These are phyloP conservation scores for Cystobasidium ongulense DNA, from an alignment of 768 basidiomycete genomes.

Conservation along the genomic window DNA sequence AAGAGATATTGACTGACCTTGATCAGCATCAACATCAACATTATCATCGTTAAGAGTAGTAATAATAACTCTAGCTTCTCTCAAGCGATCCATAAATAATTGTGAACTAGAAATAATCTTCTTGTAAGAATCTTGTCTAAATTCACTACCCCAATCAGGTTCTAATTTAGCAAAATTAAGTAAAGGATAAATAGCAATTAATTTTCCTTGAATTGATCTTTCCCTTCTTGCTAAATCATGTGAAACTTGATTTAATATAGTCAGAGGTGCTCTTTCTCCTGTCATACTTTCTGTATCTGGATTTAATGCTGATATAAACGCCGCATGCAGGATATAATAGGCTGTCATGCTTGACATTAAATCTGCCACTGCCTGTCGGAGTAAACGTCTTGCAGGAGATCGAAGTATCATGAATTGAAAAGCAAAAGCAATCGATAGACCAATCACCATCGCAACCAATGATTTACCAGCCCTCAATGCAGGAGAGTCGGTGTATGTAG, in stretches of 20 bases:
- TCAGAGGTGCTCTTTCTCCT: background rate
- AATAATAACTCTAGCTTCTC: conserved; percentile 23
- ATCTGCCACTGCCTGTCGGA: conserved; percentile 21
- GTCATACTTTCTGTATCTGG: conserved; percentile 18
- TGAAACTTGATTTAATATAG: background rate
- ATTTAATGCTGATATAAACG: conserved; percentile 1
- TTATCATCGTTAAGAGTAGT: conserved; percentile 10
- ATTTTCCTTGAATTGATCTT: conserved; percentile 18
- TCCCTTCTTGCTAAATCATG: conserved; percentile 12
- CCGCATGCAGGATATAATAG: conserved; percentile 27
- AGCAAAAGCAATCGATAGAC: conserved; percentile 41
- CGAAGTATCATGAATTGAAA: conserved; percentile 40
- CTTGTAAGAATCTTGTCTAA: conserved; percentile 10
- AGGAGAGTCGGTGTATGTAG: conserved; percentile 41
- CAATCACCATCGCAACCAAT: conserved; percentile 42
- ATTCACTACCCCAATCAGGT: background rate
- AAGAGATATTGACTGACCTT: background rate
- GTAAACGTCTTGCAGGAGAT: conserved; percentile 17
- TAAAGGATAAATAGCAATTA: conserved; percentile 17
- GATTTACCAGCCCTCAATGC: conserved; percentile 39
- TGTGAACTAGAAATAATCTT: background rate
- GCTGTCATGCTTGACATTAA: conserved; percentile 6
- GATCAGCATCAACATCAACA: conserved; percentile 16
- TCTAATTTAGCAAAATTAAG: conserved; percentile 16
- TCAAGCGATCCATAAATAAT: conserved; percentile 7